These are phyloP conservation scores for Cadophora malorum DNA, from an alignment of 2,329 filamentous ascomycete species.

Conservation along the genomic window DNA sequence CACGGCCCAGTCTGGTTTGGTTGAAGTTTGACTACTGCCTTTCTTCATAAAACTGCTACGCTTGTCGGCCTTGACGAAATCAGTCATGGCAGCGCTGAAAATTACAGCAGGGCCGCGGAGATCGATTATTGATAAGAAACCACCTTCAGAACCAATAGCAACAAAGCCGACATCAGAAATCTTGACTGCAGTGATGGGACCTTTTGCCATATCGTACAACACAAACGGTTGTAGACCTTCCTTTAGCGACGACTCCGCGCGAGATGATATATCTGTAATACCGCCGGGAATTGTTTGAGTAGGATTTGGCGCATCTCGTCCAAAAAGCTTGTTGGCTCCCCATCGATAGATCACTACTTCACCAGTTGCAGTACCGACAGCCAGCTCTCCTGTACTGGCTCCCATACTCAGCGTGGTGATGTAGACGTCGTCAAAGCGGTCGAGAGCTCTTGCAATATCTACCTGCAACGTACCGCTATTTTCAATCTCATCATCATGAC, in stretches of 20 bases:
- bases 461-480: slow-evolving; percentile 83
- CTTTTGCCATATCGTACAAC: slow-evolving; percentile 83
- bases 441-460: slow-evolving; percentile 82
- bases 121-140: slow-evolving; percentile 82
- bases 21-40: slow-evolving; percentile 54
- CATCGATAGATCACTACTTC: slow-evolving; percentile 88
- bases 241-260: slow-evolving; percentile 75
- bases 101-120: slow-evolving; percentile 87
- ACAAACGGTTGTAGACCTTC: slow-evolving; percentile 83
- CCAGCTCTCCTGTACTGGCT: slow-evolving; percentile 82
- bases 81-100: slow-evolving; percentile 72
- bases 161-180: slow-evolving; percentile 95
- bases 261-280: slow-evolving; percentile 74
- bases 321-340: slow-evolving; percentile 78
- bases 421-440: slow-evolving; percentile 77
- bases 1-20: slow-evolving; percentile 75
- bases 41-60: slow-evolving; percentile 72
- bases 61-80: slow-evolving; percentile 80
- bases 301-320: slow-evolving; percentile 62
- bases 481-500: slow-evolving; percentile 91
- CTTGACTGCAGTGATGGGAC: slow-evolving; percentile 77
- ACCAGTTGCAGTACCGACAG: slow-evolving; percentile 80
- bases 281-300: slow-evolving; percentile 68
- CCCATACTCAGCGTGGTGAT: slow-evolving; percentile 83
- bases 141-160: slow-evolving; percentile 83